Percentiles rank a stretch among this genome's conserved stretches.
These are phyloP conservation scores for Blastocystis sp. DNA, from an alignment of 352 stramenopile genomes.

Conservation along the genomic window DNA sequence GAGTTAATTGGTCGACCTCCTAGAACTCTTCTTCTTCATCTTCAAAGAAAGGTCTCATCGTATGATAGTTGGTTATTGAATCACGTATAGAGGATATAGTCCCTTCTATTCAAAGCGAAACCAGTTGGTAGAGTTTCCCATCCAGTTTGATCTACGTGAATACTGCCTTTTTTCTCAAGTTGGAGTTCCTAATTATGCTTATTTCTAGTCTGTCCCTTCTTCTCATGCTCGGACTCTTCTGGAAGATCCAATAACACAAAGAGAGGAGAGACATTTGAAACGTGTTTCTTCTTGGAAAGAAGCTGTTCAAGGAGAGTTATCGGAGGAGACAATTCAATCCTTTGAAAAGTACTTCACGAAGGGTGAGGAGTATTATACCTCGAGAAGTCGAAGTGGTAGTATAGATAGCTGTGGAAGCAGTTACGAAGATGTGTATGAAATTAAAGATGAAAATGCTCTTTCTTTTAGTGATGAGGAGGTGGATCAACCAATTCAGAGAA, in stretches of 20 bases:
- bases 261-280: slow-evolving; percentile 28
- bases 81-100: not conserved
- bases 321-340: not conserved
- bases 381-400: slow-evolving; percentile 1
- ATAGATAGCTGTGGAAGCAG: slow-evolving; percentile 16
- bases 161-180: slow-evolving; percentile 58
- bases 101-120: slow-evolving; percentile 24
- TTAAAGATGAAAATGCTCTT: slow-evolving; percentile 13
- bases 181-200: not conserved
- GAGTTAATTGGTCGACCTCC: slow-evolving; percentile 33
- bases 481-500: not conserved
- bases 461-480: not conserved
- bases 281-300: slow-evolving; percentile 20
- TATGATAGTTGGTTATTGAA: not conserved
- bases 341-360: slow-evolving; percentile 17
- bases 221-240: not conserved
- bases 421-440: slow-evolving; percentile 19
- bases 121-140: slow-evolving; percentile 50
- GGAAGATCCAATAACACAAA: not conserved
- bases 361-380: not conserved
- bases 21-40: not conserved
- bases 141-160: slow-evolving; percentile 35
- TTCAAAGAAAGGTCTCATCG: slow-evolving; percentile 12
- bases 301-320: not conserved
- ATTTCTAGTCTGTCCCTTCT: slow-evolving; percentile 23